Base-by-base conservation (phyloP, 2,329 filamentous ascomycete genomes). In the Trichoderma brevicompactum region DNA sequence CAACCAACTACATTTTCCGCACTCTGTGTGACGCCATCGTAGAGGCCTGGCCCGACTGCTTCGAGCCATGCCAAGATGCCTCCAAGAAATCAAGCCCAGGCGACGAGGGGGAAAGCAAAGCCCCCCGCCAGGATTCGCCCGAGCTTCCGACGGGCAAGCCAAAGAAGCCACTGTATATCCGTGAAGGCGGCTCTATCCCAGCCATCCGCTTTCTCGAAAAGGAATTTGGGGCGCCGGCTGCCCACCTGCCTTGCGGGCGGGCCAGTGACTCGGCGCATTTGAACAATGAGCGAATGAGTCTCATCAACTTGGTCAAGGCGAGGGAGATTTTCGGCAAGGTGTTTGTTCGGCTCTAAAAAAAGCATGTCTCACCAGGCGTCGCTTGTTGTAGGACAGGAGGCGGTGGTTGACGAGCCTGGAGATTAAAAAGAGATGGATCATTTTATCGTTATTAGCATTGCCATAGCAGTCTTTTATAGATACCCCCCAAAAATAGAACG, bases 161-260 rank as follows among this genome's bases (percentile, higher is more conserved):
- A 4, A 82, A 80, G 68, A 90, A 89, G 71, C 94, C 94, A 0
- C 82, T 99, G 3, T 98, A 96, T 75, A 99, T 99, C 70, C 87
- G 95, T 9, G 95, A 99, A 78, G 95, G 95, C 12, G 95, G 95
- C 5, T 96, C 91, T 0, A 99, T 99, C 70, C 95, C 95, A 0
- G 92, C 92, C 0, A 98, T 98, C 65, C 83, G 95, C 6, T 98
- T 98, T 74, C 75, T 98, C 43, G 94, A 98, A 76, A 97, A 97
- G 79, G 92, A 96, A 72, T 97, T 98, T 74, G 84, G 85, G 2
- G 95, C 95, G 0, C 93, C 94, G 0, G 94, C 95, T 0, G 94
- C 94, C 0, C 94, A 98, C 76, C 79, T 99, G 40, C 96, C 95
- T 0, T 97, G 94, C 73, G 96, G 96, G 0, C 94, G 97, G 78